Percentiles rank a stretch among this genome's conserved stretches.
Conservation (phyloP, 2,329 filamentous ascomycete genomes). For the Ceratocystis variospora region DNA sequence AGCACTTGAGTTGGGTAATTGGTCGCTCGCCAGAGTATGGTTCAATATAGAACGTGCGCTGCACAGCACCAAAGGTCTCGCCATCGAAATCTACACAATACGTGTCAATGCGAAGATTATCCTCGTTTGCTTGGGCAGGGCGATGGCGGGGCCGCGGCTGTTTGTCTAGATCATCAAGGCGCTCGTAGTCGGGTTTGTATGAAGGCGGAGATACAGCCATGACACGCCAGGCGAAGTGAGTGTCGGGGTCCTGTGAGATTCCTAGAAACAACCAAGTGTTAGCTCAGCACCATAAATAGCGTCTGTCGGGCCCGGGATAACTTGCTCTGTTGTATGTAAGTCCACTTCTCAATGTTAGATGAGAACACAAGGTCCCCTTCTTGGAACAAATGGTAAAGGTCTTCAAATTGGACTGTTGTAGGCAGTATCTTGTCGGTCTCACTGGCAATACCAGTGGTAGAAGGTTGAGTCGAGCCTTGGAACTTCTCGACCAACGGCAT, state of each 20-base stretch:
- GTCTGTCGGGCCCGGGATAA: neutral
- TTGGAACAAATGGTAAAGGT: neutral
- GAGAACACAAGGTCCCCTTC: neutral
- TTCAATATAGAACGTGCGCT: neutral
- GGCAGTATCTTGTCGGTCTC: neutral
- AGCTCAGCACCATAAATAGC: neutral
- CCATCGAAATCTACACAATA: neutral
- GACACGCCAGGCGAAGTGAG: slow-evolving; percentile 30
- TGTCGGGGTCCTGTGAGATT: slow-evolving; percentile 24
- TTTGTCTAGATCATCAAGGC: slow-evolving; percentile 3
- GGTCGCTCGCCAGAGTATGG: neutral
- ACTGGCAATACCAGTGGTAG: neutral
- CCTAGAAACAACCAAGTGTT: neutral
- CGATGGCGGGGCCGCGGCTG: neutral
- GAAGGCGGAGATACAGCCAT: slow-evolving; percentile 19
- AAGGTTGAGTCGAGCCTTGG: neutral
- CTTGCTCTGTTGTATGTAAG: neutral
- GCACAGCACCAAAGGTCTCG: neutral
- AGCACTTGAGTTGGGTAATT: neutral
- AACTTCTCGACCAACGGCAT: neutral
- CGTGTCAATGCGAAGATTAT: neutral
- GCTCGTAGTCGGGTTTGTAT: neutral
- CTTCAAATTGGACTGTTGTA: neutral
- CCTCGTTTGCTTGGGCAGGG: neutral
- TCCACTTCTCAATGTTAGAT: neutral